Evolutionary conservation across 306 rosid species (phyloP), one percentile per base, ranked within the genome.

Genomic region (Geum urbanum): DNA sequence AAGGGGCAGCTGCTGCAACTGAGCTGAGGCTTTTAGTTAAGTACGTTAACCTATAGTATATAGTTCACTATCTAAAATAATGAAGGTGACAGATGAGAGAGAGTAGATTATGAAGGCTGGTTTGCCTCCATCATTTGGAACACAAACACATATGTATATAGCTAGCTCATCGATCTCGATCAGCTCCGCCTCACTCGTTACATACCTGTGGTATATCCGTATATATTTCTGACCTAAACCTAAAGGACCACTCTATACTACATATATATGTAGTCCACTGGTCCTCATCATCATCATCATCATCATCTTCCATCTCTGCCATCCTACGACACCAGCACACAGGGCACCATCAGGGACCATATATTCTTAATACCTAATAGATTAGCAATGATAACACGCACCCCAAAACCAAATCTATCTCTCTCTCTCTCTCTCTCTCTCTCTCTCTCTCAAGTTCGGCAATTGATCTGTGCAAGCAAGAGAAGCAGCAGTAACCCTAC

Each of bases 251-350:
- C 63, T 12, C 41, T 57, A 12, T 40, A 12, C n/a, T 43, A 27
- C 16, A 24, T 5, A 56, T 24, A 51, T 7, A 22, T 19, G 22
- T 50, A 4, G 41, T 27, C 41, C 41, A 57, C 63, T 57, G 41
- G 63, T 57, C 41, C 41, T 57, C 40, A 22, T 53, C 58, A 53
- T 18, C 58, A 56, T 57, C 63, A 27, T 57, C 63, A 22, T 53
- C 58, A 53, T 18, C 58, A 56, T 57, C 63, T 57, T 57, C 63
- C 63, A 27, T 57, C 63, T 57, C 63, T 57, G 41, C 63, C 63
- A 57, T 57, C 63, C 18, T 27, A 57, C 39, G 12, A 24, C 40
- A 54, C 40, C 62, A 56, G 40, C 62, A 11, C 40, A 56, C 37
- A 22, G 4, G 27, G 20, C 13, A 53, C n/a, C 63, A 57, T 7